These are phyloP conservation scores for Letharia lupina DNA, from an alignment of 495 filamentous ascomycete genomes.

Conservation along the genomic window DNA sequence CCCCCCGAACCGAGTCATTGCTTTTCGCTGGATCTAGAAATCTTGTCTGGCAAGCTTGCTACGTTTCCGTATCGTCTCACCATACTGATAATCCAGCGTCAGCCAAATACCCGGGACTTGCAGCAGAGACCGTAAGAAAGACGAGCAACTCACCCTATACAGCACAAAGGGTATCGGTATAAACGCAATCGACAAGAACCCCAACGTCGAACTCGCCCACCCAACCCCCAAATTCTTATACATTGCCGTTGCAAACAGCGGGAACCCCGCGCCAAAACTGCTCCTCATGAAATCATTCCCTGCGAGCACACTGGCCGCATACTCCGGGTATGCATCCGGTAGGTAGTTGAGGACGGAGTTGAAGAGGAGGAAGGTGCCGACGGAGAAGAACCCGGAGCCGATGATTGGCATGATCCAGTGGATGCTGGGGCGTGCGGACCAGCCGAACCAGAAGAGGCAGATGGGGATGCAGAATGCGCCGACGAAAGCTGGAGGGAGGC, in stretches of 20 bases:
- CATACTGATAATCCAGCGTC: neutral
- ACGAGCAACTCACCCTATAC: slow-evolving; percentile 27
- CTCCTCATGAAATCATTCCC: slow-evolving; percentile 44
- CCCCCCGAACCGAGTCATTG: slow-evolving; percentile 21
- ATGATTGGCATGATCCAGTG: slow-evolving; percentile 50
- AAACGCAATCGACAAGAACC: slow-evolving; percentile 40
- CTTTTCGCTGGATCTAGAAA: neutral
- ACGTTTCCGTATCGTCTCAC: slow-evolving; percentile 2
- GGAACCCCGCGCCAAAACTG: slow-evolving; percentile 43
- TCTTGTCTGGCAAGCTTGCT: slow-evolving; percentile 3
- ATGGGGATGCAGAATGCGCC: slow-evolving; percentile 39
- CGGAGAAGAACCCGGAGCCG: slow-evolving; percentile 43
- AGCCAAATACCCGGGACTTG: neutral
- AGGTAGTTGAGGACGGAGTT: slow-evolving; percentile 38
- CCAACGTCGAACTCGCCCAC: slow-evolving; percentile 55
- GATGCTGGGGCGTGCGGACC: slow-evolving; percentile 36
- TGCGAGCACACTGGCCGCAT: slow-evolving; percentile 43
- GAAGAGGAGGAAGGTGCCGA: slow-evolving; percentile 49
- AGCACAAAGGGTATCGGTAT: slow-evolving; percentile 36
- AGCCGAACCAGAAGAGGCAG: slow-evolving; percentile 53
- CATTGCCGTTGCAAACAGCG: slow-evolving; percentile 43
- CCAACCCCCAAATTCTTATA: slow-evolving; percentile 54
- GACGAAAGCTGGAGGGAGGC: slow-evolving; percentile 36
- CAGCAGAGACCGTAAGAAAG: neutral
- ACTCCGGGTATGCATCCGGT: slow-evolving; percentile 34